Evolutionary conservation across 1,284 basidiomycete genomes (phyloP).

Genomic region (Puccinia brachypodii): DNA sequence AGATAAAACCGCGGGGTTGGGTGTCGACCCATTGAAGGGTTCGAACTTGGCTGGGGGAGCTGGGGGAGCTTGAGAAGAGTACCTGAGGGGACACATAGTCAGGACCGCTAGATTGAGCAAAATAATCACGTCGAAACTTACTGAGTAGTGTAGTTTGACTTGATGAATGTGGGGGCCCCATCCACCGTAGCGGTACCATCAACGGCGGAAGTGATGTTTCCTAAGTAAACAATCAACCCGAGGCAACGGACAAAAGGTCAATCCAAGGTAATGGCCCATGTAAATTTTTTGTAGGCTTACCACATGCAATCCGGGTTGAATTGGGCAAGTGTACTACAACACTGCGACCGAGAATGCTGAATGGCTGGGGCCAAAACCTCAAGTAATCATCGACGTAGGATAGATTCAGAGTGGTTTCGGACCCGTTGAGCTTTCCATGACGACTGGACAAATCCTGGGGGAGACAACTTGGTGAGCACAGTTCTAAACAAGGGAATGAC

Average conservation of each 20-base stretch:
- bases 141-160: slow-evolving; percentile 41
- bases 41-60: slow-evolving; percentile 18
- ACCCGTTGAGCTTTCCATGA: slow-evolving; percentile 53
- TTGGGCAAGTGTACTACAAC: slow-evolving; percentile 53
- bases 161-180: slow-evolving; percentile 11
- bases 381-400: slow-evolving; percentile 51
- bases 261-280: not conserved
- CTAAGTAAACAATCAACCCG: too few relatives aligned
- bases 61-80: slow-evolving; percentile 11
- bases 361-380: slow-evolving; percentile 53
- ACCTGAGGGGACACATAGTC: not conserved
- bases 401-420: slow-evolving; percentile 37
- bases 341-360: slow-evolving; percentile 54
- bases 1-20: slow-evolving; percentile 23
- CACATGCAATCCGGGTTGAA: slow-evolving; percentile 53
- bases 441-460: slow-evolving; percentile 53
- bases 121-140: not conserved
- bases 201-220: slow-evolving; percentile 53
- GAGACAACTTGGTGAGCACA: not conserved
- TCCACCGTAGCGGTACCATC: slow-evolving; percentile 52
- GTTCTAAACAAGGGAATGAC: not conserved
- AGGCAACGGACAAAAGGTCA: not conserved
- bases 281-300: not conserved
- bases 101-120: too few relatives aligned
- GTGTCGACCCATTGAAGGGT: slow-evolving; percentile 32